Evolutionary conservation across 805 yeast genomes (phyloP).

Genomic region (Kodamaea laetipori): DNA sequence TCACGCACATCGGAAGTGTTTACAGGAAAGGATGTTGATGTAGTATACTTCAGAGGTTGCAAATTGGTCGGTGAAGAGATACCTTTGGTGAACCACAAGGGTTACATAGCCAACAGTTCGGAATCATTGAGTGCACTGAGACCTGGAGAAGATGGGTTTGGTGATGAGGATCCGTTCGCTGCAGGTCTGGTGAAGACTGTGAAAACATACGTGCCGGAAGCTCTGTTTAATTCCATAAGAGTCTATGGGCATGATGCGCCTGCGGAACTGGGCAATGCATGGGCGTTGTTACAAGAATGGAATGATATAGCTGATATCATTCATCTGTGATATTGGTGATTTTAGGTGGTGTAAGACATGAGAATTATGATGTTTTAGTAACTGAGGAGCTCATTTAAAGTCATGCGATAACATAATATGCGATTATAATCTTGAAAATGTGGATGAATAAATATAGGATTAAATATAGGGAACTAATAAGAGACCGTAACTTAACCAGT

Average conservation of each 20-base stretch:
- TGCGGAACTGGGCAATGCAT: slow-evolving; percentile 22
- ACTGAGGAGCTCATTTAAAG: no score
- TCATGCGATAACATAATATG: no score
- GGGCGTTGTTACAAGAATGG: slow-evolving; percentile 34
- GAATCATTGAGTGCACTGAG: slow-evolving; percentile 11
- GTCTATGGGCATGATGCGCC: slow-evolving; percentile 34
- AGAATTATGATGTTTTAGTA: no score
- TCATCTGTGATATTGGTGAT: slow-evolving; percentile 18
- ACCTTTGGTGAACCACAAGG: slow-evolving; percentile 20
- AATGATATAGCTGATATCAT: slow-evolving; percentile 26
- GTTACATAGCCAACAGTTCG: slow-evolving; percentile 30
- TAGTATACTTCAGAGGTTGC: slow-evolving; percentile 39
- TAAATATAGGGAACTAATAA: no score
- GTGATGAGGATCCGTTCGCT: slow-evolving; percentile 8
- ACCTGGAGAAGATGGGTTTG: neutral
- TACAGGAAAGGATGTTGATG: slow-evolving; percentile 16
- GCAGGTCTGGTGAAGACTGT: slow-evolving; percentile 19
- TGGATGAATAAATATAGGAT: neutral
- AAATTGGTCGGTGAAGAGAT: slow-evolving; percentile 30
- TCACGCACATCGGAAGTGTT: slow-evolving; percentile 24
- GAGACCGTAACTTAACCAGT: no score
- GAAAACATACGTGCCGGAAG: slow-evolving; percentile 22
- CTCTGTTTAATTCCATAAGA: slow-evolving; percentile 25
- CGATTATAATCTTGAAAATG: neutral
- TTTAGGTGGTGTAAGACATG: no score